Percentiles rank a stretch among this genome's conserved stretches.
Conservation (phyloP, 306 rosid genomes). For the Biancaea sappan region DNA sequence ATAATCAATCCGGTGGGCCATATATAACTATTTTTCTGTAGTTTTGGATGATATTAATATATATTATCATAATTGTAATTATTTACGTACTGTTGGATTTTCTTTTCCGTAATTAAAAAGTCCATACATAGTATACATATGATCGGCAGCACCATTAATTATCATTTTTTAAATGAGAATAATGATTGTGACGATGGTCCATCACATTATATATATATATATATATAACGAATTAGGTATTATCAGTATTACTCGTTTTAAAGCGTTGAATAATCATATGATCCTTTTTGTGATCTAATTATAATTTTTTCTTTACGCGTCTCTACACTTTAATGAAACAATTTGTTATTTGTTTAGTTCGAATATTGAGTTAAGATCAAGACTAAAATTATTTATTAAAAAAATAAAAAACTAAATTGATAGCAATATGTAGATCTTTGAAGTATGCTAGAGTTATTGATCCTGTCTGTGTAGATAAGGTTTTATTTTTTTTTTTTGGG, state of each 20-base stretch:
- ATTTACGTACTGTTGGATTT: not conserved
- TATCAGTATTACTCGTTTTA: not conserved
- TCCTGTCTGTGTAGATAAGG: too few species aligned
- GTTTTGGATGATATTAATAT: conserved; percentile 9
- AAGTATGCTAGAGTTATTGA: too few species aligned
- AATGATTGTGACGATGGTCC: conserved; percentile 33
- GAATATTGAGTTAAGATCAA: too few species aligned
- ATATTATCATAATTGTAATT: conserved; percentile 35
- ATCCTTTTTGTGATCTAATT: not conserved
- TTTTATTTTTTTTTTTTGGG: too few species aligned
- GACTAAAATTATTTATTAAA: too few species aligned
- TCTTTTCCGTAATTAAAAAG: conserved; percentile 15
- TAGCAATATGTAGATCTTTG: too few species aligned
- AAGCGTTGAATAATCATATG: not conserved
- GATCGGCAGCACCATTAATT: conserved; percentile 15
- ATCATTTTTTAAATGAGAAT: conserved; percentile 11
- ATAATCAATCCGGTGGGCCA: not conserved
- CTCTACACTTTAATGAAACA: too few species aligned
- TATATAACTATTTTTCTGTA: not conserved
- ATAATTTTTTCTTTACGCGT: not conserved
- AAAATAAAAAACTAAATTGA: too few species aligned
- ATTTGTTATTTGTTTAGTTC: too few species aligned
- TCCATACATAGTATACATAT: too few species aligned
- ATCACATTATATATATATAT: conserved; percentile 10
- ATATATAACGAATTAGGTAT: not conserved